A percentile compares a stretch with the other conserved stretches of the same genome.
Conservation (phyloP, 176 grass and related monocot genomes). For the Avena insularis region DNA sequence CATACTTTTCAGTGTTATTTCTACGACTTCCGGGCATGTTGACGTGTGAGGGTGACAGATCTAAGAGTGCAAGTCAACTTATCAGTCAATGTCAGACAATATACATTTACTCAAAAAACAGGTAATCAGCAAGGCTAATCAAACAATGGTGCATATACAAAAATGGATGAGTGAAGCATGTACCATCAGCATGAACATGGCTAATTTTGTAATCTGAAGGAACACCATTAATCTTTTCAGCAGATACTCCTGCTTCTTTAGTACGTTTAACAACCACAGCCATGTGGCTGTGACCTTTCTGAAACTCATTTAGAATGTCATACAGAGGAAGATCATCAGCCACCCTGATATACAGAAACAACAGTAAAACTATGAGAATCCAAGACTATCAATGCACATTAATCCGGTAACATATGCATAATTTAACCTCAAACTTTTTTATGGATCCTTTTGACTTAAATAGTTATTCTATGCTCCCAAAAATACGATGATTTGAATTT, state of each 20-base stretch:
- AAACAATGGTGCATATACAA: conserved; percentile 30
- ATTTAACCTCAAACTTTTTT: not conserved
- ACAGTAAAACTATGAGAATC: conserved; percentile 37
- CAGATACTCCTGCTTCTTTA: conserved; percentile 52
- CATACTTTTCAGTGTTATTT: conserved; percentile 68
- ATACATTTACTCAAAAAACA: conserved; percentile 37
- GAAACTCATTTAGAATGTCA: conserved; percentile 99
- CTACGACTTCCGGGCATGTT: conserved; percentile 48
- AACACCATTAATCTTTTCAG: conserved; percentile 58
- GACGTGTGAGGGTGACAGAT: conserved; percentile 53
- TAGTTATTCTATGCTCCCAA: not conserved
- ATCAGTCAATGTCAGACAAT: conserved; percentile 48
- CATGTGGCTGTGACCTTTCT: conserved; percentile 99
- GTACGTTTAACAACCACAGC: conserved; percentile 84
- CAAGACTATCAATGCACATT: conserved; percentile 10
- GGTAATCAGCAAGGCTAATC: conserved; percentile 28
- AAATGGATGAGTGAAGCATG: conserved; percentile 23
- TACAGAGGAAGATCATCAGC: conserved; percentile 95
- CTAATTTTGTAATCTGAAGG: conserved; percentile 63
- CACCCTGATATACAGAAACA: conserved; percentile 69
- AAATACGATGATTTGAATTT: conserved; percentile 1
- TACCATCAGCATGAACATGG: conserved; percentile 60
- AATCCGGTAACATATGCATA: not conserved
- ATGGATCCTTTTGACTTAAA: not conserved
- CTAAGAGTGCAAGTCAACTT: conserved; percentile 54